Base-by-base conservation (phyloP, 164 flowering plant species). In the Umbilicus rupestris region DNA sequence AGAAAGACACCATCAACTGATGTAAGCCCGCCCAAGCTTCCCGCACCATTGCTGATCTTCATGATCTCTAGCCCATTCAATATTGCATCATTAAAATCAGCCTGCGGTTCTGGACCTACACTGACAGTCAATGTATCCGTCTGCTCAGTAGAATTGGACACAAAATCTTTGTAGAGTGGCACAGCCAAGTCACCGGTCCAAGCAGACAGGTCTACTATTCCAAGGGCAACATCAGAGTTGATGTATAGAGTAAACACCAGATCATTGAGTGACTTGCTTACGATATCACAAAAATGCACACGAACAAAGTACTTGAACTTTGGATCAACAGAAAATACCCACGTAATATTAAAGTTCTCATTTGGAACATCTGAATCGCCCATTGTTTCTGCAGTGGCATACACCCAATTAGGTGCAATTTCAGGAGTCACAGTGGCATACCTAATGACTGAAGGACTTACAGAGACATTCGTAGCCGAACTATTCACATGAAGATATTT, bases 21-120 rank as follows among this genome's bases (percentile, higher is more conserved):
- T 52, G 73, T 71, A 19, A 62, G 35, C 20, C 98, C 98, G 76
- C 74, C 78, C 69, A 92, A 74, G 82, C 96, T 90, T 66, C 72
- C 72, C 46, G 75, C 81, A 41, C 73, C 83, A 75, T 90, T 93
- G 81, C 92, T 90, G 29, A 93, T 86, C 72, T 86, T 89, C 92
- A 91, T 78, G 46, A 94, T 78, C 80, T 94, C 98, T 69, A 94
- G 70, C 10, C 98, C 98, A 76, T 91, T 94, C 76, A 94, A 14
- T 26, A 81, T 85, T 20, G 92, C 98, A 72, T 81, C 72, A 2
- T 71, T 19, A 26, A 44, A 7, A 15, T 83, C 88, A 1, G 90
- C 80, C 65, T 31, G 17, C 17, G 72, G n/a, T 69, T 87, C 93
- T 0, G 96, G 96, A 57, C 98, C 97, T 28, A 91, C 82, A 72